Base-by-base conservation (phyloP, 2,329 filamentous ascomycete genomes). In the Aspergillus arachidicola region DNA sequence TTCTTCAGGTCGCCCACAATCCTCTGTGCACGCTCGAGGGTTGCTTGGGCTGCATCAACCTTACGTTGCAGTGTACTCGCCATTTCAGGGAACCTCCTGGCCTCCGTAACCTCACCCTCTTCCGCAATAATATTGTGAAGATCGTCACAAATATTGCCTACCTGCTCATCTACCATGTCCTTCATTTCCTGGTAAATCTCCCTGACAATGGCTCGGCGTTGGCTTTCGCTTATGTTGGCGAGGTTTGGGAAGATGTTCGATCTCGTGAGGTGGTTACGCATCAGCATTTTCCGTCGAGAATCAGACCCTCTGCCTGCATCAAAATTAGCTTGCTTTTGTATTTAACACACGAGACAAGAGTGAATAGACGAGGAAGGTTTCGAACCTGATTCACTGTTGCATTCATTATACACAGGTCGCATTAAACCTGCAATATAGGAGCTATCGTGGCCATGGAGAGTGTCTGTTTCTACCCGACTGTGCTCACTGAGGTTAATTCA, bases 361-460 rank as follows among this genome's bases (percentile, higher is more conserved):
- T 12, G 3, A 19, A n/a, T 19, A 1, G 19, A 41, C 6, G 6
- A 19, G 14, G 6, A 50, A 28, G 6, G 3, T 4, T 28, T 16
- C 23, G 2, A n/a, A 50, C 46, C 46, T 50, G 46, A 50, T 30
- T 50, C 46, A 30, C 14, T 30, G 6, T 45, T 62, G 53, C 64
- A 66, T 26, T 21, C 5, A 7, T 64, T 60, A 57, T 66, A 66
- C 0, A 55, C 62, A 7, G 64, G 59, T 3, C 59, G 62, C 64
- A 66, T 66, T 16, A 60, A 26, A 4, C 50, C 53, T 9, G 59
- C 59, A 19, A 66, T 64, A 41, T 64, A 64, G 11, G 64, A 66
- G 43, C 64, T 66, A 56, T 38, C 41, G 10, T 64, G 64, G 4
- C 58, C 62, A 10, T 41, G 12, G 4, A 60, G 26, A 23, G 64